Evolutionary conservation across 345 rosid species (phyloP).

Genomic region (Linum usitatissimum): DNA sequence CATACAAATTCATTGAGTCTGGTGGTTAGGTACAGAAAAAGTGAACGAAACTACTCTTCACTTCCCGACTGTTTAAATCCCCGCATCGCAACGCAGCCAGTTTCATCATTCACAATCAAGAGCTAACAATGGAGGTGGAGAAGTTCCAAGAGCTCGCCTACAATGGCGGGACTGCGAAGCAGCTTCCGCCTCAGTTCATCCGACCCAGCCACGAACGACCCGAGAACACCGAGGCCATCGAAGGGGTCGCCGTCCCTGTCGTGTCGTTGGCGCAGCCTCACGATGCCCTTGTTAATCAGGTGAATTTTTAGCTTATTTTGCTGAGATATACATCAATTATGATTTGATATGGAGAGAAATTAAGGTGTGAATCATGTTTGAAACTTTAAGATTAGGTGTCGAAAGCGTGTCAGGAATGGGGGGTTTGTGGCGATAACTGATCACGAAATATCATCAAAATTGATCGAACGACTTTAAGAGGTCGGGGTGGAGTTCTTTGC

Average conservation of each 20-base stretch:
- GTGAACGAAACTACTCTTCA: no score
- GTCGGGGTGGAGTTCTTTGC: constrained; percentile 38
- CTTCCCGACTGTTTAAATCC: no score
- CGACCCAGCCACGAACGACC: constrained; percentile 35
- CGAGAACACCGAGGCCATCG: constrained; percentile 29
- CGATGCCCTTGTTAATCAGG: constrained; percentile 7
- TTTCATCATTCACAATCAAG: no score
- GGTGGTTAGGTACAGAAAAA: no score
- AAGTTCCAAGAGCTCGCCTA: constrained; percentile 31
- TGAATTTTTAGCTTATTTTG: background rate
- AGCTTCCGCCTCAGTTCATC: constrained; percentile 33
- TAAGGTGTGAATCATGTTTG: no score
- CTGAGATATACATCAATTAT: no score
- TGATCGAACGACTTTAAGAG: constrained; percentile 27
- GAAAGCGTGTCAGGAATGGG: constrained; percentile 35
- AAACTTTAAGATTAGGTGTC: background rate
- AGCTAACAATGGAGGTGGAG: constrained; percentile 22
- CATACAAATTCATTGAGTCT: no score
- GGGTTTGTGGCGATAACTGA: constrained; percentile 31
- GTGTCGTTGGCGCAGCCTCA: constrained; percentile 27
- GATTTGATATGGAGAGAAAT: no score
- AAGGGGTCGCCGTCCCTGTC: constrained; percentile 32
- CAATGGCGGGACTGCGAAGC: constrained; percentile 4
- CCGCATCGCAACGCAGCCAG: no score
- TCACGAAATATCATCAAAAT: constrained; percentile 24